Evolutionary conservation across 1,284 basidiomycete genomes (phyloP).

Genomic region (Thecaphora thlaspeos): DNA sequence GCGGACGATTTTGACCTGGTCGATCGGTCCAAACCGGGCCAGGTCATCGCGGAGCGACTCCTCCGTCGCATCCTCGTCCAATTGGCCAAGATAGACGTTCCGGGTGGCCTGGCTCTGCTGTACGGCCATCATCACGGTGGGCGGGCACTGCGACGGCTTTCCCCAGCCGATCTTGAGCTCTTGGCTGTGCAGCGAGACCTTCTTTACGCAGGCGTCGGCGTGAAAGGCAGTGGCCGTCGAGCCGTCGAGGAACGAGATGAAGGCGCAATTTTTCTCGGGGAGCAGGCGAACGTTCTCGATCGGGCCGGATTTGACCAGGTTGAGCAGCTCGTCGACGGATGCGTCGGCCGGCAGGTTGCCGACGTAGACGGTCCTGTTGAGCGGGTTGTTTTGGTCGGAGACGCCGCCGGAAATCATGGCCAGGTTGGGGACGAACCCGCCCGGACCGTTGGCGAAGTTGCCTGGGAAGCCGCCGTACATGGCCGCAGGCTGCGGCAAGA

Average conservation of each 20-base stretch:
- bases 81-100: conserved; percentile 54
- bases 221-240: conserved; percentile 53
- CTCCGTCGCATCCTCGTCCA: conserved; percentile 49
- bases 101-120: conserved; percentile 54
- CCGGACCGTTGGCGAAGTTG: conserved; percentile 20
- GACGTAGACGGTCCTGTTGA: conserved; percentile 84
- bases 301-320: conserved; percentile 95
- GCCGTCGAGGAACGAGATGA: conserved; percentile 68
- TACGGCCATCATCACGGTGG: conserved; percentile 53
- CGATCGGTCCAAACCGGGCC: conserved; percentile 53
- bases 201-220: conserved; percentile 55
- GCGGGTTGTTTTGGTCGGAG: conserved; percentile 27
- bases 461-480: conserved; percentile 25
- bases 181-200: conserved; percentile 51
- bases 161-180: conserved; percentile 59
- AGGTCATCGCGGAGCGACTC: conserved; percentile 50
- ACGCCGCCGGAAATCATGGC: conserved; percentile 5
- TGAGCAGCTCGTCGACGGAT: conserved; percentile 93
- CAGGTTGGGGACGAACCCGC: conserved; percentile 23
- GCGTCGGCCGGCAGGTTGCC: conserved; percentile 95
- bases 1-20: conserved; percentile 57
- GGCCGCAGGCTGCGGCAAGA: conserved; percentile 11
- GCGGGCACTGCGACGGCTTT: conserved; percentile 49
- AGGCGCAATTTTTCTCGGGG: conserved; percentile 97
- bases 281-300: conserved; percentile 91